Evolutionary conservation across 257 asterid genomes (phyloP).

Genomic region (Eustoma russellianum): DNA sequence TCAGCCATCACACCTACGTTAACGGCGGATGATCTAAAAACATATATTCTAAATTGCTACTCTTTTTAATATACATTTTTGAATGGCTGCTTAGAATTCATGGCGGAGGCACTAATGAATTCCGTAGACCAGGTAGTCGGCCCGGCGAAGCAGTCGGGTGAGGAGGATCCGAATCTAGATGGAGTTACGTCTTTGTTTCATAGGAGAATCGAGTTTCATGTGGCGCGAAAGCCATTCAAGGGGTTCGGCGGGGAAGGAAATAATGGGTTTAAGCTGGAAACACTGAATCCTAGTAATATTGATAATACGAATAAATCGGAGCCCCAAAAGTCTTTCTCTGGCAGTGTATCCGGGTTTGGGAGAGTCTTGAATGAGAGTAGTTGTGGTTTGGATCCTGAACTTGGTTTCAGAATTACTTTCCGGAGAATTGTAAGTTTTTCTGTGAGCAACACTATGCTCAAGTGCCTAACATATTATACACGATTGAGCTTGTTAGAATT

Average conservation of each 20-base stretch:
- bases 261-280: constrained; percentile 81
- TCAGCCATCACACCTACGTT: too few relatives aligned
- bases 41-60: too few relatives aligned
- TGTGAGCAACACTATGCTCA: background rate
- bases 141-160: constrained; percentile 2
- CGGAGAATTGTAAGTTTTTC: constrained; percentile 73
- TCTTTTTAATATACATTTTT: too few relatives aligned
- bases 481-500: background rate
- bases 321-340: constrained; percentile 6
- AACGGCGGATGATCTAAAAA: too few relatives aligned
- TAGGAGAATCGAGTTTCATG: constrained; percentile 69
- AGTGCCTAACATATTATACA: background rate
- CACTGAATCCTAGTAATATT: constrained; percentile 42
- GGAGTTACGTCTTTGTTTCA: constrained; percentile 31
- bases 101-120: constrained; percentile 12
- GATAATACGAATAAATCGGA: constrained; percentile 17
- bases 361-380: constrained; percentile 23
- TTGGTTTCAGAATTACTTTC: constrained; percentile 55
- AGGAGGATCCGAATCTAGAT: constrained; percentile 12
- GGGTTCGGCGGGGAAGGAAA: constrained; percentile 40
- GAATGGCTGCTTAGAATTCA: background rate
- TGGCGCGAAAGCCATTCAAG: constrained; percentile 47
- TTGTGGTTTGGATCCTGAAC: constrained; percentile 67
- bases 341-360: background rate
- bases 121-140: constrained; percentile 13